Percentiles rank a stretch among this genome's conserved stretches.
phyloP scores from a whole-genome alignment of 1,139 yeast genomes.

The Nadsonia starkeyi-henricii region DNA sequence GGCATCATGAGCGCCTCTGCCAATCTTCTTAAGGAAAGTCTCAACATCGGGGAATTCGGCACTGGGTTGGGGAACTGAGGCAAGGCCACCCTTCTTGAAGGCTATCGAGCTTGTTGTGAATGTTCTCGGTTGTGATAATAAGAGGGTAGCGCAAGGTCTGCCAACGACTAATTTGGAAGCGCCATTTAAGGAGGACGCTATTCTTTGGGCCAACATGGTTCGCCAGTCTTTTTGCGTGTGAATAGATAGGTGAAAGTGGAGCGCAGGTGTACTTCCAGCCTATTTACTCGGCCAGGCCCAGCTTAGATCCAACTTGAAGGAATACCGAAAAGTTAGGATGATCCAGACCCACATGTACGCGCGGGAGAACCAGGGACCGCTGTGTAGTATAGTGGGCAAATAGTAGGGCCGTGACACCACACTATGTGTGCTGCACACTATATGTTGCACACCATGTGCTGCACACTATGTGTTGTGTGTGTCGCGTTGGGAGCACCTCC shows the following conservation, averaged over 20 bases:
- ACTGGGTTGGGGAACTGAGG: constrained; percentile 32
- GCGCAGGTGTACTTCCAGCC: no score
- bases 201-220: neutral
- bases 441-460: no score
- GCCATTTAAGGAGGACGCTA: neutral
- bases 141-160: neutral
- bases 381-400: no score
- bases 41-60: constrained; percentile 53
- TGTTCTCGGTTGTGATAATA: neutral
- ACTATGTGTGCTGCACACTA: no score
- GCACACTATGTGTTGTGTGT: no score
- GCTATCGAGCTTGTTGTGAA: neutral
- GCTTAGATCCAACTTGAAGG: neutral
- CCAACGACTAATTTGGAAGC: neutral
- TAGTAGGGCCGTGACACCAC: no score
- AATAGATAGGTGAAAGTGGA: neutral
- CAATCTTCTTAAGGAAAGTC: constrained; percentile 59
- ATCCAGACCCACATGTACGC: no score
- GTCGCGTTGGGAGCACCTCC: no score
- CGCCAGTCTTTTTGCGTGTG: neutral
- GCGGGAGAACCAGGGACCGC: no score
- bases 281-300: no score
- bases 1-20: constrained; percentile 58
- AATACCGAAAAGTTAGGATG: neutral
- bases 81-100: neutral